Conservation (phyloP, 2,329 filamentous ascomycete genomes). For the Metarhizium rileyi region DNA sequence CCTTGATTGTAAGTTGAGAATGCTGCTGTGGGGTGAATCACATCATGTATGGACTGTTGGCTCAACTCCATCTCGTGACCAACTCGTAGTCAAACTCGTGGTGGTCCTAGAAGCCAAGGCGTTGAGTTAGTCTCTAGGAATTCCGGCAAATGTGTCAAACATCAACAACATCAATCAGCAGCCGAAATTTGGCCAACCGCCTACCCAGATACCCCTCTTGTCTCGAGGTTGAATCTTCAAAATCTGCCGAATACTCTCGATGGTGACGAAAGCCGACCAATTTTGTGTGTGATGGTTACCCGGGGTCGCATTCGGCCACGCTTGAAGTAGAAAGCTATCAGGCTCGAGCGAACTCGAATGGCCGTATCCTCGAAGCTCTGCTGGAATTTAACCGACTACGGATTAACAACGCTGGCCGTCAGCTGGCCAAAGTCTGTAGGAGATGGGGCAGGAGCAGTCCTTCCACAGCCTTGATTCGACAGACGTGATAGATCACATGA, state of each 20-base stretch:
- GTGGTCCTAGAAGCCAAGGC: background rate
- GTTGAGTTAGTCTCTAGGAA: background rate
- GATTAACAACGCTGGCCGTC: too few species aligned
- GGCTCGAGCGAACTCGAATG: background rate
- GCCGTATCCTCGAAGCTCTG: background rate
- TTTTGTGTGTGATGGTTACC: background rate
- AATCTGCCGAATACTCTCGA: background rate
- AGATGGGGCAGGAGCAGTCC: constrained; percentile 5
- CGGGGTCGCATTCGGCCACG: background rate
- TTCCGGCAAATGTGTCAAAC: background rate
- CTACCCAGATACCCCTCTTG: background rate
- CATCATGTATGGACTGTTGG: constrained; percentile 40
- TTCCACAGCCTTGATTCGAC: constrained; percentile 11
- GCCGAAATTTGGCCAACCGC: background rate
- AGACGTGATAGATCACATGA: constrained; percentile 12
- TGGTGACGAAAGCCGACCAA: background rate
- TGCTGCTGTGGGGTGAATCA: constrained; percentile 49
- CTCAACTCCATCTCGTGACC: constrained; percentile 47
- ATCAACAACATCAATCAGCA: background rate
- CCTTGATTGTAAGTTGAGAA: constrained; percentile 21
- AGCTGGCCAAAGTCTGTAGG: background rate
- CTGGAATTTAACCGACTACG: constrained; percentile 4
- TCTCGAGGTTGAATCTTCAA: background rate
- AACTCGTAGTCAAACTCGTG: background rate
- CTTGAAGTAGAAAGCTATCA: background rate